A percentile compares a stretch with the other conserved stretches of the same genome.
These are phyloP conservation scores for Metarhizium album DNA, from an alignment of 2,329 filamentous ascomycete genomes.

Conservation along the genomic window DNA sequence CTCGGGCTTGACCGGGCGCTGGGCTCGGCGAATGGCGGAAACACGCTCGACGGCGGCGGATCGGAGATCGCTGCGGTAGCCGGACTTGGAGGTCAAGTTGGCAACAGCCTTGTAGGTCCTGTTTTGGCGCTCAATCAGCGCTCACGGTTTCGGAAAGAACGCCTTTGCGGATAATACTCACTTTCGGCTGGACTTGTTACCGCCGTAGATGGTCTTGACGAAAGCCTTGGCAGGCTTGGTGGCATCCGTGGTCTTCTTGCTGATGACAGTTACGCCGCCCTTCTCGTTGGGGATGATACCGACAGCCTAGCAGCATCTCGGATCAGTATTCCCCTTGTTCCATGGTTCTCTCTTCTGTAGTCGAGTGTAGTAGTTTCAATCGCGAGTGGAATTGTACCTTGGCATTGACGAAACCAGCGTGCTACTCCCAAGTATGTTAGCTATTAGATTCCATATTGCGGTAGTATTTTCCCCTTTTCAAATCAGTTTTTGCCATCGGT, in stretches of 20 bases:
- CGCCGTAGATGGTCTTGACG: conserved; percentile 57
- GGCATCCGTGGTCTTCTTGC: conserved; percentile 67
- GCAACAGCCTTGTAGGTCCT: conserved; percentile 88
- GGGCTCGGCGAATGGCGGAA: conserved; percentile 70
- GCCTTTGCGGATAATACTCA: conserved; percentile 14
- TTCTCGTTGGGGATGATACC: conserved; percentile 67
- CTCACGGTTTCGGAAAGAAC: conserved; percentile 8
- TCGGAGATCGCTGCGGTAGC: conserved; percentile 76
- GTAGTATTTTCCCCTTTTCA: neutral
- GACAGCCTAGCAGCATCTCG: conserved; percentile 51
- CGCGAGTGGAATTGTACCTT: conserved; percentile 52
- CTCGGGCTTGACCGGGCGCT: conserved; percentile 66
- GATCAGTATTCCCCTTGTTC: conserved; percentile 9
- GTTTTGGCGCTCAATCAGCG: conserved; percentile 6
- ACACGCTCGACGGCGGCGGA: conserved; percentile 73
- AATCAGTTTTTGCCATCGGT: neutral
- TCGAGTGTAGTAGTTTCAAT: neutral
- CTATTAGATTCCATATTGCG: neutral
- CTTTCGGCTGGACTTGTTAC: conserved; percentile 67
- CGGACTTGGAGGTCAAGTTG: conserved; percentile 68
- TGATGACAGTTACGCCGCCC: conserved; percentile 68
- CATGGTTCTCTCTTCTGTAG: neutral
- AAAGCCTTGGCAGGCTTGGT: conserved; percentile 63
- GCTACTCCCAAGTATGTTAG: conserved; percentile 41
- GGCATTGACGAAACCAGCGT: conserved; percentile 86